These are phyloP conservation scores for Bryoerythrophyllum caledonicum DNA, from an alignment of 225 moss, liverwort and hornwort species.

Conservation along the genomic window DNA sequence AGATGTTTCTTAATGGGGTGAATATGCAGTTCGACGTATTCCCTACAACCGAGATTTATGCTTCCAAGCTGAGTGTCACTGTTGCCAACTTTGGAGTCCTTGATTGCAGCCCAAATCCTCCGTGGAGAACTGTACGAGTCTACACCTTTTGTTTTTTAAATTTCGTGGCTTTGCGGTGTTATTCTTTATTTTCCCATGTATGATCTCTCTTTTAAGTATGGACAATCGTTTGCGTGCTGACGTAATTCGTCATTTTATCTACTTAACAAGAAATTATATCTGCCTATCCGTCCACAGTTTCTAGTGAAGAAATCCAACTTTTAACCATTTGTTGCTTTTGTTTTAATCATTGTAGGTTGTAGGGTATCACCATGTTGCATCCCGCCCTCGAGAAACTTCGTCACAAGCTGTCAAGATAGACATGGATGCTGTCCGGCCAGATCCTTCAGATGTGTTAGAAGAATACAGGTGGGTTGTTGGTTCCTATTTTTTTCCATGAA, in stretches of 20 bases:
- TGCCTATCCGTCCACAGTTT: background rate
- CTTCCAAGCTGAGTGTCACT: constrained; percentile 82
- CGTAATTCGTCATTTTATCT: background rate
- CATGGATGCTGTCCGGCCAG: constrained; percentile 97
- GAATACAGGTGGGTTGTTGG: constrained; percentile 77
- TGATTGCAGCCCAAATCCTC: constrained; percentile 88
- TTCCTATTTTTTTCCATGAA: constrained; percentile 11
- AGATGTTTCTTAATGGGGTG: constrained; percentile 76
- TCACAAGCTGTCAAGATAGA: constrained; percentile 92
- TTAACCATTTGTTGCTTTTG: background rate
- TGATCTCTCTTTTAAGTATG: constrained; percentile 3
- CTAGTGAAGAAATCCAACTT: background rate
- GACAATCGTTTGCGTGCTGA: background rate
- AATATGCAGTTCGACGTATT: constrained; percentile 83
- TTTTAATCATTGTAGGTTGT: constrained; percentile 58
- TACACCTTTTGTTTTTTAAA: constrained; percentile 6
- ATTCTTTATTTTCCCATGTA: background rate
- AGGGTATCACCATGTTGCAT: constrained; percentile 83
- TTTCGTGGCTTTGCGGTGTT: constrained; percentile 5
- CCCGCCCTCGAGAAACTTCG: constrained; percentile 91
- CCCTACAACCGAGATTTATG: constrained; percentile 73
- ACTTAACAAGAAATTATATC: background rate
- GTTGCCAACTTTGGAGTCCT: constrained; percentile 83
- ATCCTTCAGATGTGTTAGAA: constrained; percentile 80
- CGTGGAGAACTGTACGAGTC: constrained; percentile 73